These are phyloP conservation scores for Aegle marmelos DNA, from an alignment of 345 rosid genomes.

Conservation along the genomic window DNA sequence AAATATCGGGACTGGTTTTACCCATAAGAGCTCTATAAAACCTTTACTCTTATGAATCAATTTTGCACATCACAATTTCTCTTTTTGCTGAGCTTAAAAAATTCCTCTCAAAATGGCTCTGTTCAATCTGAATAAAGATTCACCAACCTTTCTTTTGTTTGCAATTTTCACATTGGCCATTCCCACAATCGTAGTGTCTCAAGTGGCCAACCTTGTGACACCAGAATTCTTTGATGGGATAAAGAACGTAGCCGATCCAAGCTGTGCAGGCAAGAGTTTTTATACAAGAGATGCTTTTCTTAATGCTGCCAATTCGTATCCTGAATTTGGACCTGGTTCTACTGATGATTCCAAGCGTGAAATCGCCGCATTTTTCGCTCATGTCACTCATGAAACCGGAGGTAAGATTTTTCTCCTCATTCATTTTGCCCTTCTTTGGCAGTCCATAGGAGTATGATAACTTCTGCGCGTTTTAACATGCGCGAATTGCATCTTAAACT, in stretches of 20 bases:
- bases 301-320: too few species aligned
- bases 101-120: constrained; percentile 9
- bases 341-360: too few species aligned
- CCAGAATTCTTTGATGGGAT: constrained; percentile 39
- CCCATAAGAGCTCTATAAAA: background rate
- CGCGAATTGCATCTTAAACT: too few species aligned
- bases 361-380: too few species aligned
- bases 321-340: too few species aligned
- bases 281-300: constrained; percentile 36
- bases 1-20: accelerated
- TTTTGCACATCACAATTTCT: background rate
- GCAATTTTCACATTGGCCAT: background rate
- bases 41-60: background rate
- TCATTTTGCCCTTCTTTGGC: too few species aligned
- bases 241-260: constrained; percentile 19
- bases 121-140: background rate
- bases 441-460: too few species aligned
- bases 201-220: constrained; percentile 34
- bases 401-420: too few species aligned
- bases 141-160: background rate
- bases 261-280: constrained; percentile 41
- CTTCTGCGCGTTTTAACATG: too few species aligned
- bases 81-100: background rate
- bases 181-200: background rate
- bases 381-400: too few species aligned